Percentiles rank a stretch among this genome's conserved stretches.
Conservation (phyloP, 2,329 filamentous ascomycete species). For the Arthroderma uncinatum region DNA sequence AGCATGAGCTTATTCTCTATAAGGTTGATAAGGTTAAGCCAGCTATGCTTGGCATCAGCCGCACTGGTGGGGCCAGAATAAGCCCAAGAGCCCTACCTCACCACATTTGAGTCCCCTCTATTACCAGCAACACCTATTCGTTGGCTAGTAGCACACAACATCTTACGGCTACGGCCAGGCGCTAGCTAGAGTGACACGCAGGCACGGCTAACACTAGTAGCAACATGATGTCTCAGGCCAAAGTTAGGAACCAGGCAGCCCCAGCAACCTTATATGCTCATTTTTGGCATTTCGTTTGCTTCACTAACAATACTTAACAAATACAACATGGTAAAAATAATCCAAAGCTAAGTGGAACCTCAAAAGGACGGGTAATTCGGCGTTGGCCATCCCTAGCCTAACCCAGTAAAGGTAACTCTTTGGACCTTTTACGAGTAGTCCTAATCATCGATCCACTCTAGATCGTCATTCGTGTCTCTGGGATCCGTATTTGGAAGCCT, state of each 20-base stretch:
- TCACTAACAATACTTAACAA: not conserved
- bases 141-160: no score
- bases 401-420: no score
- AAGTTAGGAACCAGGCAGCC: no score
- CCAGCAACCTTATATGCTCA: not conserved
- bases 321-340: not conserved
- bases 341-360: not conserved
- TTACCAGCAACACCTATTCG: no score
- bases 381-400: no score
- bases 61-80: not conserved
- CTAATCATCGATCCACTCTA: not conserved
- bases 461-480: not conserved
- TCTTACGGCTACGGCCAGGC: no score
- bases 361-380: not conserved
- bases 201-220: no score
- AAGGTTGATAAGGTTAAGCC: not conserved
- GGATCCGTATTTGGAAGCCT: not conserved
- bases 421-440: no score
- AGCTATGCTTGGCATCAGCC: not conserved
- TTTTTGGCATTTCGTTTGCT: not conserved
- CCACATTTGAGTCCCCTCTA: no score
- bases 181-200: no score
- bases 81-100: no score
- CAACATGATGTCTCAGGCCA: not conserved
- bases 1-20: not conserved